These are phyloP conservation scores for Mucor plumbeus DNA, from an alignment of 371 early-diverging fungal species.

Conservation along the genomic window DNA sequence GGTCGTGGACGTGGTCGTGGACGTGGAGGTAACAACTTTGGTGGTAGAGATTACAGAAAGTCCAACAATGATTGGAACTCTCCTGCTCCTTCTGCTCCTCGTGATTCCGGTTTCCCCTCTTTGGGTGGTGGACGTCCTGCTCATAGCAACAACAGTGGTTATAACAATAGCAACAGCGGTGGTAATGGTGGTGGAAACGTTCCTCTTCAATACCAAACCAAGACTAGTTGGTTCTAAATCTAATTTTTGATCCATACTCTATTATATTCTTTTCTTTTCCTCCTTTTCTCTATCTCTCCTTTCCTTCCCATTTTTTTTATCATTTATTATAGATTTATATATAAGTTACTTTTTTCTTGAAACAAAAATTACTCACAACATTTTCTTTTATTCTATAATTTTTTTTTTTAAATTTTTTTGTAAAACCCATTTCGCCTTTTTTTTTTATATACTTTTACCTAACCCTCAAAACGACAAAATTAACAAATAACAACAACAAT, in stretches of 20 bases:
- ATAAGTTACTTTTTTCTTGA: not conserved
- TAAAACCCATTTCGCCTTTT: not conserved
- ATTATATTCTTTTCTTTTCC: constrained; percentile 3
- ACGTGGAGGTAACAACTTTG: constrained; percentile 61
- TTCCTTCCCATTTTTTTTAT: not conserved
- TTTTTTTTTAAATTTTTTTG: not conserved
- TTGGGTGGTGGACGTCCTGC: constrained; percentile 27
- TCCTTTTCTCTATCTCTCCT: not conserved
- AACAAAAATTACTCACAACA: not conserved
- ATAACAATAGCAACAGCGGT: constrained; percentile 11
- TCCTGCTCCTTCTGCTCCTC: constrained; percentile 16
- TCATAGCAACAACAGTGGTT: not conserved
- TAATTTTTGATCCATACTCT: constrained; percentile 14
- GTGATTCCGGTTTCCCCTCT: constrained; percentile 28
- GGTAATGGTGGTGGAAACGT: constrained; percentile 31
- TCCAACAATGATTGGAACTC: constrained; percentile 22
- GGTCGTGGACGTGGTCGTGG: constrained; percentile 69
- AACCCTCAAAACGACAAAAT: not conserved
- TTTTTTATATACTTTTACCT: constrained; percentile 6
- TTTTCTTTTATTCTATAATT: constrained; percentile 3
- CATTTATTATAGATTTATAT: no score
- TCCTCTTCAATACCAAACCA: constrained; percentile 57
- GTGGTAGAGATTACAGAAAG: constrained; percentile 56
- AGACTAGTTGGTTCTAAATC: constrained; percentile 78
- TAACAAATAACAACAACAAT: not conserved